Conservation (phyloP, 495 filamentous ascomycete genomes). For the Staphylotrichum longicolle region DNA sequence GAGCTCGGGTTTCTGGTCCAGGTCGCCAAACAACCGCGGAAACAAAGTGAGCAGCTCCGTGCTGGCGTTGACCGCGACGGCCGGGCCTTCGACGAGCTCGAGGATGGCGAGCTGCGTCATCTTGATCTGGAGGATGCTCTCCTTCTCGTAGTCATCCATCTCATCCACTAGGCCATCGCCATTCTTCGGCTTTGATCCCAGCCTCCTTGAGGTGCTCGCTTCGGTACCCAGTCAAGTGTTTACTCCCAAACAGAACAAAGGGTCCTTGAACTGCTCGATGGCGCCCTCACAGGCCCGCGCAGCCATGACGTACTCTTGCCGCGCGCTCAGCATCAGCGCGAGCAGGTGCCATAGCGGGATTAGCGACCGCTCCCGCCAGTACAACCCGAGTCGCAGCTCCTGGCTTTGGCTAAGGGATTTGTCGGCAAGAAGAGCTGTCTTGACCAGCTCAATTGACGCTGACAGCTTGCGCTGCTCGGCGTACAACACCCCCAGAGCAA, state of each 20-base stretch:
- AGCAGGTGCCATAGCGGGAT: conserved; percentile 83
- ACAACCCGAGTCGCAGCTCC: conserved; percentile 39
- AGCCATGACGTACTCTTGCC: conserved; percentile 79
- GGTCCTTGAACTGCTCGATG: conserved; percentile 78
- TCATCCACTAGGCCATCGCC: conserved; percentile 60
- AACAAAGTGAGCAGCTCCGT: conserved; percentile 83
- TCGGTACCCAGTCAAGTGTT: conserved; percentile 42
- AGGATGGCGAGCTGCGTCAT: conserved; percentile 88
- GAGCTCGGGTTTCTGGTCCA: conserved; percentile 38
- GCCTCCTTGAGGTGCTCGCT: conserved; percentile 56
- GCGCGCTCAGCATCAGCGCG: conserved; percentile 77
- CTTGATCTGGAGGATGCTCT: conserved; percentile 80
- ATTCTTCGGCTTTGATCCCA: conserved; percentile 35
- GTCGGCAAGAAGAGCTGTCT: conserved; percentile 50
- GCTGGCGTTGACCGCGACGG: conserved; percentile 77
- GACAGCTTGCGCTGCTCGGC: conserved; percentile 77
- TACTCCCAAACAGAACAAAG: conserved; percentile 53
- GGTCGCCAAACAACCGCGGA: conserved; percentile 66
- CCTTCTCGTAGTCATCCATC: conserved; percentile 75
- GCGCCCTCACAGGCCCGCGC: conserved; percentile 80
- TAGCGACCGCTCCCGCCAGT: conserved; percentile 54
- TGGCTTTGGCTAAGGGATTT: conserved; percentile 37
- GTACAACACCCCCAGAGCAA: conserved; percentile 72
- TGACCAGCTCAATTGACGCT: conserved; percentile 73
- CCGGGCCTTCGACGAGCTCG: conserved; percentile 77